Conservation (phyloP, 768 basidiomycete species). For the Hericium coralloides region DNA sequence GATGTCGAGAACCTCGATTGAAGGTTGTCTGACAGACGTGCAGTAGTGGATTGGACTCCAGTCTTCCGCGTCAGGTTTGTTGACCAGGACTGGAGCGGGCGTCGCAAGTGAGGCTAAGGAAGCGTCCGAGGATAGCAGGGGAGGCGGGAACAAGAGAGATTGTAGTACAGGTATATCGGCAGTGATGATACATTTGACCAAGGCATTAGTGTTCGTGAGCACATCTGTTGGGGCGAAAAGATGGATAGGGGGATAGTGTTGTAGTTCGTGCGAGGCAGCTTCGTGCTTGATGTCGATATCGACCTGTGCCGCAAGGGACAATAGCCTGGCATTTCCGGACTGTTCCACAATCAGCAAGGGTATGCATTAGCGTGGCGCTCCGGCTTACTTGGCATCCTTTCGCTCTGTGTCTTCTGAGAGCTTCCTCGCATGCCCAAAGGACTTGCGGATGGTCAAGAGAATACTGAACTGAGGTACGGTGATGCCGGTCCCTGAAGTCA, state of each 20-base stretch:
- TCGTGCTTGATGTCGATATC: slow-evolving; percentile 2
- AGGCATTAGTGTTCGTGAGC: slow-evolving; percentile 35
- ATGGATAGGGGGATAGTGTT: slow-evolving; percentile 15
- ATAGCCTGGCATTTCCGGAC: slow-evolving; percentile 8
- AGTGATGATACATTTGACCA: slow-evolving; percentile 46
- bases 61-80: slow-evolving; percentile 55
- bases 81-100: slow-evolving; percentile 48
- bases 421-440: slow-evolving; percentile 63
- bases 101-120: slow-evolving; percentile 5
- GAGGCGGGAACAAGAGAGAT: slow-evolving; percentile 45
- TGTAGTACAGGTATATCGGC: slow-evolving; percentile 43
- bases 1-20: slow-evolving; percentile 54
- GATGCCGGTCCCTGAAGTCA: slow-evolving; percentile 63
- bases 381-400: slow-evolving; percentile 47
- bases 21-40: slow-evolving; percentile 44
- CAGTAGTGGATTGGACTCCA: slow-evolving; percentile 73
- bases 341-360: background rate
- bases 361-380: background rate
- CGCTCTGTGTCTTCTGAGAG: slow-evolving; percentile 52
- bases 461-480: slow-evolving; percentile 66
- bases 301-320: slow-evolving; percentile 9
- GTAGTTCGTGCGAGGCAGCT: slow-evolving; percentile 14
- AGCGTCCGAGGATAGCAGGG: slow-evolving; percentile 16
- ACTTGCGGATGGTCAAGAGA: slow-evolving; percentile 51
- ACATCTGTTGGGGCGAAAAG: slow-evolving; percentile 26